phyloP scores from a whole-genome alignment of 495 filamentous ascomycete genomes.

The Talaromyces thailandensis region DNA sequence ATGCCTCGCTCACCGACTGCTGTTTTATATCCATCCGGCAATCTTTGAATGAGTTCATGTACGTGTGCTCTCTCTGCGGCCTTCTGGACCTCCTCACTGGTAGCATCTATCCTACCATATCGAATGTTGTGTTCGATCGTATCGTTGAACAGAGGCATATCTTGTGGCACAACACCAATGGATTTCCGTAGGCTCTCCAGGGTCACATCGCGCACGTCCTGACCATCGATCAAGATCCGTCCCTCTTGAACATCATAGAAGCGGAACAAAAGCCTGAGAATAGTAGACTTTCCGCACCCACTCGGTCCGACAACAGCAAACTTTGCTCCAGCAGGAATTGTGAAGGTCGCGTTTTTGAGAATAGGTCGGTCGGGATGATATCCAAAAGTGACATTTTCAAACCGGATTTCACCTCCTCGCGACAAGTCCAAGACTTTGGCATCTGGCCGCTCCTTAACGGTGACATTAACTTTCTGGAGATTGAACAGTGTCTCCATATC shows the following conservation, averaged over 20 bases:
- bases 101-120: slow-evolving; percentile 81
- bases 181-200: slow-evolving; percentile 73
- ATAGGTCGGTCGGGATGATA: slow-evolving; percentile 86
- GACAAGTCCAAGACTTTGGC: slow-evolving; percentile 63
- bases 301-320: slow-evolving; percentile 91
- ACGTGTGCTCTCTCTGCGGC: slow-evolving; percentile 78
- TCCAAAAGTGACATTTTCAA: slow-evolving; percentile 92
- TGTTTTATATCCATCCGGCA: slow-evolving; percentile 83
- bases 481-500: slow-evolving; percentile 99
- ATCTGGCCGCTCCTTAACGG: slow-evolving; percentile 64
- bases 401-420: slow-evolving; percentile 78
- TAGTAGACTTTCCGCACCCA: slow-evolving; percentile 93
- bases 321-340: slow-evolving; percentile 91
- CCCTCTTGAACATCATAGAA: slow-evolving; percentile 88
- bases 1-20: slow-evolving; percentile 92
- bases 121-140: slow-evolving; percentile 91
- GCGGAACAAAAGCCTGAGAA: slow-evolving; percentile 83
- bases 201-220: slow-evolving; percentile 78
- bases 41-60: slow-evolving; percentile 65
- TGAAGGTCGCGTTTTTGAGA: slow-evolving; percentile 72
- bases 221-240: slow-evolving; percentile 83
- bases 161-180: slow-evolving; percentile 95
- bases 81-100: slow-evolving; percentile 59
- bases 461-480: slow-evolving; percentile 94
- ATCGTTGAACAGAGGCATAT: slow-evolving; percentile 94